A percentile compares a stretch with the other conserved stretches of the same genome.
These are phyloP conservation scores for Gremmenia infestans DNA, from an alignment of 2,329 filamentous ascomycete species.

Conservation along the genomic window DNA sequence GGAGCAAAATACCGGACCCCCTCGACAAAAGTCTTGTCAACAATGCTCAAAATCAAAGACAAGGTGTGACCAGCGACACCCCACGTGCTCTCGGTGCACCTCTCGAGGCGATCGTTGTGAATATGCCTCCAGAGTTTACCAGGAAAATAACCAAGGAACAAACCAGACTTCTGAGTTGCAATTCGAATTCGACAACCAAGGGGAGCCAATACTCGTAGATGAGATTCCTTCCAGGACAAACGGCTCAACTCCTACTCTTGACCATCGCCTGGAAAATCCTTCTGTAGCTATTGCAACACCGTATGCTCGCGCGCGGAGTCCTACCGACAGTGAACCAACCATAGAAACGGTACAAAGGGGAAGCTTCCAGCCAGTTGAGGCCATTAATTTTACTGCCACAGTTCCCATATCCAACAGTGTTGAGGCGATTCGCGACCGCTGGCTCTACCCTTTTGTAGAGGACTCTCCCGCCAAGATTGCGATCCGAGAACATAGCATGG, in stretches of 20 bases:
- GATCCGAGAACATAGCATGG: constrained; percentile 28
- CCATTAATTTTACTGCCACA: neutral
- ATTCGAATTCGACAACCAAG: too few species aligned
- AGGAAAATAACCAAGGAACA: neutral
- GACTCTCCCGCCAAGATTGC: constrained; percentile 4
- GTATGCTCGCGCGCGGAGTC: too few species aligned
- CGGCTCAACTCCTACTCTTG: neutral
- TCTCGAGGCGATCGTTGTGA: constrained; percentile 16
- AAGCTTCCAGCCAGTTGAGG: neutral
- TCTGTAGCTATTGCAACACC: too few species aligned
- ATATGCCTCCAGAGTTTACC: constrained; percentile 11
- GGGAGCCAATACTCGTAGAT: too few species aligned
- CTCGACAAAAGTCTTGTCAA: constrained; percentile 28
- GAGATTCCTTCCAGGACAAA: too few species aligned
- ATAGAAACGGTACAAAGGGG: neutral
- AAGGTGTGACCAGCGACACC: constrained; percentile 26
- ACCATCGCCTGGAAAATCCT: neutral
- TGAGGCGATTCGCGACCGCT: constrained; percentile 1
- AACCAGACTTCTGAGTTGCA: neutral
- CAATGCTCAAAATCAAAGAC: constrained; percentile 27
- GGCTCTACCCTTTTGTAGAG: neutral
- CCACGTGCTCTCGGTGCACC: constrained; percentile 25
- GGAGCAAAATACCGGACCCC: neutral
- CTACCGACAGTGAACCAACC: neutral
- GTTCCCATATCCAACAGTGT: neutral